Evolutionary conservation across 495 filamentous ascomycete species (phyloP), one percentile per base, ranked within the genome.

Genomic region (Penicillium desertorum): DNA sequence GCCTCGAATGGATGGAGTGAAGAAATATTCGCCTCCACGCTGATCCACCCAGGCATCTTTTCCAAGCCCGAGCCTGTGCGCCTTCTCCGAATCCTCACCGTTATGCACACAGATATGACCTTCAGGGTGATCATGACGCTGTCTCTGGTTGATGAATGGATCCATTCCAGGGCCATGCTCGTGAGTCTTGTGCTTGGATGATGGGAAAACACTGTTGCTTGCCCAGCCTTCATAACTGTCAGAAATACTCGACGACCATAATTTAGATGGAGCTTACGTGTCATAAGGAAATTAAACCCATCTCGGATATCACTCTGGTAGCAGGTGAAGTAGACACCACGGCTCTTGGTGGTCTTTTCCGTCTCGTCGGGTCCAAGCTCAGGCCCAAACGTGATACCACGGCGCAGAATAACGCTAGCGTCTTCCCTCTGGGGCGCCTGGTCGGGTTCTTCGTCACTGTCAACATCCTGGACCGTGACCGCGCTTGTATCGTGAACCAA

Each of bases 221-320:
- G 63, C 63, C 63, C 63, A 65, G 44, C 62, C 62, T 65, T 19
- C 4, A 48, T 44, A 29, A 25, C 23, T 29, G 55, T 41, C 3
- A 37, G 36, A 22, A 22, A 22, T 22, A 22, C 22, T 2, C 22
- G 22, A 22, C 22, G 22, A 22, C 2, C 1, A 22, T 22, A 22
- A 22, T 22, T 22, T 2, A 22, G 22, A 22, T 22, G 30, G 37
- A 5, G 45, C 62, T 57, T 57, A 65, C 63, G 63, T 9, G 46
- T 66, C 12, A 43, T 62, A 2, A 67, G 44, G 45, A 64, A 58
- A n/a, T 67, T 67, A 50, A 62, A 67, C 11, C 64, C 64, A 34
- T 64, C 57, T 1, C 64, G 61, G 27, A 67, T 49, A 30, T 64
- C 59, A 39, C 62, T 56, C 56, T 67, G 64, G 39, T 67, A 67